These are phyloP conservation scores for Salix koriyanagi DNA, from an alignment of 345 rosid genomes.

Conservation along the genomic window DNA sequence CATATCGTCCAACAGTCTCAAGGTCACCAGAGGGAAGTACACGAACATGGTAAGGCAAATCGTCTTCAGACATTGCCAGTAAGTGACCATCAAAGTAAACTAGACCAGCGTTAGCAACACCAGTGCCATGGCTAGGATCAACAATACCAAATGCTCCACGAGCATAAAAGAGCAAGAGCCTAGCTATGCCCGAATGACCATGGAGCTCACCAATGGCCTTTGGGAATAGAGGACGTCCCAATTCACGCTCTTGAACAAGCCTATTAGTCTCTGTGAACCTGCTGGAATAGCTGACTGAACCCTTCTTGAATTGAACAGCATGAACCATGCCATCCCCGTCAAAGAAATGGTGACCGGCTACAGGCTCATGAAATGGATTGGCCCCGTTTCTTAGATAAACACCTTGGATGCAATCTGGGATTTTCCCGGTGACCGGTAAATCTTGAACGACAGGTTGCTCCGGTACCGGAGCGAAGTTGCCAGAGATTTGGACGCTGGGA, in stretches of 20 bases:
- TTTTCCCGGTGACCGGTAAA: slow-evolving; percentile 57
- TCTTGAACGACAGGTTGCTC: slow-evolving; percentile 50
- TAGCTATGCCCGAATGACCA: slow-evolving; percentile 81
- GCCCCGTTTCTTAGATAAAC: slow-evolving; percentile 81
- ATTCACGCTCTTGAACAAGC: slow-evolving; percentile 54
- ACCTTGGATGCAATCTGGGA: slow-evolving; percentile 65
- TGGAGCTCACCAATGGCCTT: slow-evolving; percentile 91
- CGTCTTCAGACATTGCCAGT: slow-evolving; percentile 89
- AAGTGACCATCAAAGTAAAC: slow-evolving; percentile 65
- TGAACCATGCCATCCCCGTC: slow-evolving; percentile 96
- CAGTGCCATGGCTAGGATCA: slow-evolving; percentile 63
- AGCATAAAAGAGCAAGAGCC: slow-evolving; percentile 68
- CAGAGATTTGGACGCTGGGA: slow-evolving; percentile 66
- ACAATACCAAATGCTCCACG: slow-evolving; percentile 60
- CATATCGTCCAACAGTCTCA: slow-evolving; percentile 59
- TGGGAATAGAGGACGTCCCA: slow-evolving; percentile 76
- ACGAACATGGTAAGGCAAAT: slow-evolving; percentile 71
- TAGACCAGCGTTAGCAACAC: slow-evolving; percentile 85
- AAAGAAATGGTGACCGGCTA: slow-evolving; percentile 82
- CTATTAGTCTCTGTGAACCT: slow-evolving; percentile 78
- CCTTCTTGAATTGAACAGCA: slow-evolving; percentile 52
- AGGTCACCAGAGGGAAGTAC: slow-evolving; percentile 59
- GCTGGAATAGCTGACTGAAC: slow-evolving; percentile 68
- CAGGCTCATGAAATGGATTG: slow-evolving; percentile 77
- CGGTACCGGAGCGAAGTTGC: slow-evolving; percentile 76